Percentiles rank a stretch among this genome's conserved stretches.
These are phyloP conservation scores for Croton setiger DNA, from an alignment of 441 rosid species.

Conservation along the genomic window DNA sequence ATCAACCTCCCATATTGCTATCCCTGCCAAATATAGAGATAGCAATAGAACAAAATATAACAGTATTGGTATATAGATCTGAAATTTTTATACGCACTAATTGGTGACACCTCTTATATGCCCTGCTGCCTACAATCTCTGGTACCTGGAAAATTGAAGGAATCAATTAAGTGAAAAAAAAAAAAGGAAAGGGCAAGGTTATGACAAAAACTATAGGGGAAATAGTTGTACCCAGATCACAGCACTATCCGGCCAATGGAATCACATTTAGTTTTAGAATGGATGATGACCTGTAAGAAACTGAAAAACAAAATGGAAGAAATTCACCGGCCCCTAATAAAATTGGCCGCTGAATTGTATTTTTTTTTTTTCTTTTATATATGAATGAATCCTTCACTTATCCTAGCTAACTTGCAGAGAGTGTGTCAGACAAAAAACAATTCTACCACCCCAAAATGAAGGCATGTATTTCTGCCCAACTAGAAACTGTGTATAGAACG, in stretches of 20 bases:
- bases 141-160: constrained; percentile 14
- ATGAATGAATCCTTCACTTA: constrained; percentile 28
- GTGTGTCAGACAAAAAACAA: constrained; percentile 13
- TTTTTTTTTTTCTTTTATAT: constrained; percentile 33
- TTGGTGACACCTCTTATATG: constrained; percentile 11
- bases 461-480: constrained; percentile 95
- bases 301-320: constrained; percentile 8
- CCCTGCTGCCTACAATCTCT: constrained; percentile 19
- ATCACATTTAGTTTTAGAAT: constrained; percentile 12
- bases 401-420: constrained; percentile 31
- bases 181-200: not conserved
- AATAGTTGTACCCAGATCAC: constrained; percentile 20
- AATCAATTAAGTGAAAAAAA: too few species aligned
- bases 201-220: not conserved
- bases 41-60: constrained; percentile 18
- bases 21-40: constrained; percentile 16
- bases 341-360: constrained; percentile 46
- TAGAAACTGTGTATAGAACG: constrained; percentile 68
- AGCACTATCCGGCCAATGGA: constrained; percentile 24
- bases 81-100: constrained; percentile 18
- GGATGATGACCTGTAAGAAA: constrained; percentile 25
- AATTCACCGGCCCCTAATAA: constrained; percentile 41
- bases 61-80: constrained; percentile 11
- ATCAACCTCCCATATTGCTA: constrained; percentile 25
- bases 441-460: constrained; percentile 83